These are phyloP conservation scores for Dryadomyces quercus-mongolicae DNA, from an alignment of 2,329 filamentous ascomycete genomes.

Conservation along the genomic window DNA sequence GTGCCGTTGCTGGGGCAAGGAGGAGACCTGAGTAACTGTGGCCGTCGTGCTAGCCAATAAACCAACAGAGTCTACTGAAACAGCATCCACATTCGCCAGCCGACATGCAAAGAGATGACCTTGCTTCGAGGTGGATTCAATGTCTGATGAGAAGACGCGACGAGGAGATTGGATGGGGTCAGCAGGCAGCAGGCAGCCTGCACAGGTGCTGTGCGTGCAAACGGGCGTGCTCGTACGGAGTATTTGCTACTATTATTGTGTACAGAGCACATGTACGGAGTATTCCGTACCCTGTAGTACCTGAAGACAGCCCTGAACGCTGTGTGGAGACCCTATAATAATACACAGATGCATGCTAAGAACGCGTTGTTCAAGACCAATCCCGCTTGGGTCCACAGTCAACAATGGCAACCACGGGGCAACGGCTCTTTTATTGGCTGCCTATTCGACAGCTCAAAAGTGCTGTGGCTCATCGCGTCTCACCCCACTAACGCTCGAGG, in stretches of 20 bases:
- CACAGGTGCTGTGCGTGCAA: no score
- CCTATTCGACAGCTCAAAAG: slow-evolving; percentile 4
- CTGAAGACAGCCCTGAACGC: neutral
- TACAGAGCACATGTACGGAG: no score
- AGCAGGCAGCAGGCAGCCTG: no score
- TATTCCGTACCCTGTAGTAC: neutral
- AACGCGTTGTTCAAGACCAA: slow-evolving; percentile 4
- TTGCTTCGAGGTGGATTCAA: neutral
- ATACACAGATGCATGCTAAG: neutral
- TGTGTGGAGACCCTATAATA: neutral
- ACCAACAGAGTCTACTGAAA: neutral
- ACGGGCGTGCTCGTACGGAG: neutral
- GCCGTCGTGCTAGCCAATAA: neutral
- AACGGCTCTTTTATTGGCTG: slow-evolving; percentile 39
- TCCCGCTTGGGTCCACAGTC: slow-evolving; percentile 19
- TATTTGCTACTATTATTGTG: no score
- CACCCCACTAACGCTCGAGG: neutral
- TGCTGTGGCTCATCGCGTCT: slow-evolving; percentile 15
- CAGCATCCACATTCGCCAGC: neutral
- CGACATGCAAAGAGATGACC: neutral
- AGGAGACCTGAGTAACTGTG: neutral
- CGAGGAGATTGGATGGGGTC: neutral
- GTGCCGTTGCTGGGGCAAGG: slow-evolving; percentile 2
- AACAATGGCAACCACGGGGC: slow-evolving; percentile 45
- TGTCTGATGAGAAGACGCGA: neutral